Evolutionary conservation across 2,329 filamentous ascomycete species (phyloP), one percentile per base, ranked within the genome.

Genomic region (Ilyonectria mors-panacis): DNA sequence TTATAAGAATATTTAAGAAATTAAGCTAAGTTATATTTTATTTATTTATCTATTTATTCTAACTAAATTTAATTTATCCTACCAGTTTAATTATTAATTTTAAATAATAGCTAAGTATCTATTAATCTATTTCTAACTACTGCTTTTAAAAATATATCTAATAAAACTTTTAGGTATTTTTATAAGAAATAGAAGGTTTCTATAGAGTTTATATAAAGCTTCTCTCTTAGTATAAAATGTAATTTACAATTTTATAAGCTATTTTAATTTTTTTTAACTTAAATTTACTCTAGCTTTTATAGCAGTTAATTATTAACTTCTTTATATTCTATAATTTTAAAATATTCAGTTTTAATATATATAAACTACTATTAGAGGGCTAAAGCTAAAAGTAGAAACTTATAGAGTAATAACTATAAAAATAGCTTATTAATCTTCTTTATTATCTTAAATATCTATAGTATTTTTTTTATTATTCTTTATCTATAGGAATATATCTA

Each of bases 371-470:
- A 33, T n/a, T n/a, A n/a, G n/a, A n/a, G n/a, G n/a, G n/a, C n/a
- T n/a, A n/a, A n/a, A n/a, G n/a, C n/a, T 33, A 33, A 33, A 33
- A 10, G 30, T 10, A 33, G 10, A 6, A 33, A 7, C 37, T 39
- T 39, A 7, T 39, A 17, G 30, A 10, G 10, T 33, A 26, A 51
- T 33, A 54, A 35, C 50, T 54, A 19, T 35, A n/a, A 17, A 35
- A 33, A 51, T 23, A 19, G 26, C 47, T 60, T n/a, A 60, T 33
- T 21, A 15, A 60, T 51, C 13, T 60, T 60, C n/a, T n/a, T n/a
- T n/a, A n/a, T n/a, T n/a, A n/a, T n/a, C n/a, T n/a, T n/a, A n/a
- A n/a, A n/a, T n/a, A n/a, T n/a, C n/a, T n/a, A n/a, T n/a, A n/a
- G n/a, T n/a, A n/a, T n/a, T n/a, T n/a, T n/a, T n/a, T n/a, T n/a